Percentiles rank a stretch among this genome's conserved stretches.
Evolutionary conservation across 345 rosid genomes (phyloP).

Genomic region (Mercurialis annua): DNA sequence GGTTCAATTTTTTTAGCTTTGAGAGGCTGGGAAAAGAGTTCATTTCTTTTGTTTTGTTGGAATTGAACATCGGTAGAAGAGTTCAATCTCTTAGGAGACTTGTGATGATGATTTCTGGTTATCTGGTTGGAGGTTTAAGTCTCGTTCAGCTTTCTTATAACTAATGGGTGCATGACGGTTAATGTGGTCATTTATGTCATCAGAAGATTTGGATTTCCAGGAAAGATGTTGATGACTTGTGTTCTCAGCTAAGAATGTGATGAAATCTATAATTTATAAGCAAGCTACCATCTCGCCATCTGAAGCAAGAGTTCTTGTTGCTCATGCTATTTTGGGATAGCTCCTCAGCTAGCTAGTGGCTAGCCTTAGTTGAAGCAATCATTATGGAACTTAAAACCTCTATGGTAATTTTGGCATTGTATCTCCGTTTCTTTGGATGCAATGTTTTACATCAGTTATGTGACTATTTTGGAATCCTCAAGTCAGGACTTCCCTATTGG

Average conservation of each 20-base stretch:
- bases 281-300: not conserved
- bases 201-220: slow-evolving; percentile 2
- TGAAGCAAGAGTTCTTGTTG: slow-evolving; percentile 7
- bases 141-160: not conserved
- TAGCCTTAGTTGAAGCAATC: not conserved
- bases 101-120: not conserved
- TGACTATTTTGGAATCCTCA: not conserved
- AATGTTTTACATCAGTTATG: not conserved
- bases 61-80: no score
- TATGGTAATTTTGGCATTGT: not conserved
- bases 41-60: no score
- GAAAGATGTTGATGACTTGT: not conserved
- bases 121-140: not conserved
- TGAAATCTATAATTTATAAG: not conserved
- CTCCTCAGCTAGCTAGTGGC: not conserved
- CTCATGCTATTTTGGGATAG: not conserved
- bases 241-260: not conserved
- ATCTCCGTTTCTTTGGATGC: not conserved
- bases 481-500: not conserved
- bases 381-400: not conserved
- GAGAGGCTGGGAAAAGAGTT: slow-evolving; percentile 3
- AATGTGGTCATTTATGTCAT: not conserved
- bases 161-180: not conserved
- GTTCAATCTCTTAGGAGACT: not conserved
- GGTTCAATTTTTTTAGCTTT: slow-evolving; percentile 2